phyloP scores from a whole-genome alignment of 169 alveolate genomes.

The Plasmodium relictum region DNA sequence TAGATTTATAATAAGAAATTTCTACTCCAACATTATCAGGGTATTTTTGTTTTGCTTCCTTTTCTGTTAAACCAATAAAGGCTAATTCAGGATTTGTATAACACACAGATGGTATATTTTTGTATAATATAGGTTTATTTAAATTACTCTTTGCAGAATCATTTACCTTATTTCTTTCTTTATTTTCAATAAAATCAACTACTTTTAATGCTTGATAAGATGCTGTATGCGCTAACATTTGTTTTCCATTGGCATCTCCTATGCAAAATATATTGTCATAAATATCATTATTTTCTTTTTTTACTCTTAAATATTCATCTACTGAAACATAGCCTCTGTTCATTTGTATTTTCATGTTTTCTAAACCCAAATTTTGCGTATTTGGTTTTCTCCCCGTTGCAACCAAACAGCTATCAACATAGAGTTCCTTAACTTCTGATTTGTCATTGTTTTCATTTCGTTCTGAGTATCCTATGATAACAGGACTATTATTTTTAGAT shows the following conservation, averaged over 20 bases:
- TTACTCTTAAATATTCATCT: slow-evolving; percentile 78
- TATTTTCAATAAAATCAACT: slow-evolving; percentile 93
- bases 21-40: slow-evolving; percentile 72
- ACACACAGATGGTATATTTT: slow-evolving; percentile 82
- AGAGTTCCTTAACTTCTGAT: slow-evolving; percentile 34
- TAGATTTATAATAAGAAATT: slow-evolving; percentile 63
- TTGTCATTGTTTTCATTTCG: neutral
- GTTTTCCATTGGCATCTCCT: slow-evolving; percentile 82
- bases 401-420: slow-evolving; percentile 84
- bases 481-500: slow-evolving; percentile 23
- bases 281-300: slow-evolving; percentile 42
- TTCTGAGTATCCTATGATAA: slow-evolving; percentile 53
- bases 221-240: slow-evolving; percentile 84
- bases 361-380: slow-evolving; percentile 79
- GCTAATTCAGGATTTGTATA: slow-evolving; percentile 83
- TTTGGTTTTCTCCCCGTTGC: slow-evolving; percentile 88
- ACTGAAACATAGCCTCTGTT: slow-evolving; percentile 79
- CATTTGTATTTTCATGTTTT: slow-evolving; percentile 47
- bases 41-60: slow-evolving; percentile 71
- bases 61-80: slow-evolving; percentile 81
- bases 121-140: slow-evolving; percentile 59
- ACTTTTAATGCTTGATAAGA: slow-evolving; percentile 88
- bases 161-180: slow-evolving; percentile 78
- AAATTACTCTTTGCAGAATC: slow-evolving; percentile 1
- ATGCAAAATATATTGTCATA: slow-evolving; percentile 78